phyloP scores from a whole-genome alignment of 306 rosid species.

The Ochetophila trinervis region DNA sequence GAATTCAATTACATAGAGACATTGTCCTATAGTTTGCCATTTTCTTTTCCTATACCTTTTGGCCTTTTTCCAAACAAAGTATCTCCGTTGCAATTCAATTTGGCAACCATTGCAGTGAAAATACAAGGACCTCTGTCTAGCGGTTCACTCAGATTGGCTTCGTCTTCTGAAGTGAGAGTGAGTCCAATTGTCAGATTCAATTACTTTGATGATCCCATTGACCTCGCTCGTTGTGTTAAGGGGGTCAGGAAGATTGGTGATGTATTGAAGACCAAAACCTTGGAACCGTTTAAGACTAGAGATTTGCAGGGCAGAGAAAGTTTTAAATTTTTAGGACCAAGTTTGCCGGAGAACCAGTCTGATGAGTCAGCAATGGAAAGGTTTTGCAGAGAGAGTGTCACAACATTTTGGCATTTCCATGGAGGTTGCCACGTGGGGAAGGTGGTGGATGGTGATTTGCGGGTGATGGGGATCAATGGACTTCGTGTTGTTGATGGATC shows the following conservation, averaged over 20 bases:
- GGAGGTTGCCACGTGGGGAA: conserved; percentile 30
- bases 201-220: background rate
- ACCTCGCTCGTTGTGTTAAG: conserved; percentile 13
- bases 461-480: background rate
- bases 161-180: background rate
- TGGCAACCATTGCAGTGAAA: background rate
- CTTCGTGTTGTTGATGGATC: conserved; percentile 29
- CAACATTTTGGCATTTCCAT: conserved; percentile 29
- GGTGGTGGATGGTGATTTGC: conserved; percentile 16
- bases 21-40: background rate
- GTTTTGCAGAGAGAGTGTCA: background rate
- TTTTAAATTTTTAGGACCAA: too few species aligned
- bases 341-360: too few species aligned
- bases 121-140: background rate
- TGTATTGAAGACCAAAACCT: conserved; percentile 1
- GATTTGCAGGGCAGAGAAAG: background rate
- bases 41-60: background rate
- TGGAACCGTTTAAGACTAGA: background rate
- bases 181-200: conserved; percentile 11
- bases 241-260: conserved; percentile 15
- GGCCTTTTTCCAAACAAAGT: background rate
- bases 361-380: too few species aligned
- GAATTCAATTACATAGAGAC: background rate
- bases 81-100: background rate
- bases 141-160: conserved; percentile 1